A percentile compares a stretch with the other conserved stretches of the same genome.
Conservation (phyloP, 139 green algal genomes). For the Axilococcus clingmanii region DNA sequence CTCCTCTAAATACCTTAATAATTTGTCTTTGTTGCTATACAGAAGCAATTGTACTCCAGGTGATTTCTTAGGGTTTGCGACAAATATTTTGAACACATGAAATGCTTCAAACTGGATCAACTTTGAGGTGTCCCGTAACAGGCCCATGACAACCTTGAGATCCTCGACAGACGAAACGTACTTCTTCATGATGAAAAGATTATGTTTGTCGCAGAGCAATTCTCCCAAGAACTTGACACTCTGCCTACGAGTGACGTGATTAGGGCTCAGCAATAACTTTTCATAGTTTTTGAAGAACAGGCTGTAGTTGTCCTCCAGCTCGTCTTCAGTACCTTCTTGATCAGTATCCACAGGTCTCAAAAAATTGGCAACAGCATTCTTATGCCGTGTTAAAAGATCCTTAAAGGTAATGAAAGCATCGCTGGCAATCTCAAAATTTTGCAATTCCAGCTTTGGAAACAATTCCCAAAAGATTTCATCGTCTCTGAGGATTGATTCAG, state of each 20-base stretch:
- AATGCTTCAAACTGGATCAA: conserved; percentile 96
- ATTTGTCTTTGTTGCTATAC: conserved; percentile 76
- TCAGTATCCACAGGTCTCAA: too few relatives aligned
- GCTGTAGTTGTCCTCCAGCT: conserved; percentile 37
- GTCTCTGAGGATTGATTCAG: conserved; percentile 12
- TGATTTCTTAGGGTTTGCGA: conserved; percentile 91
- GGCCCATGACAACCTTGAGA: conserved; percentile 88
- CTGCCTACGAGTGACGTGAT: conserved; percentile 90
- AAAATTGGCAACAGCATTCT: conserved; percentile 57
- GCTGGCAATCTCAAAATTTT: conserved; percentile 86
- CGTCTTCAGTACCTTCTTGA: too few relatives aligned
- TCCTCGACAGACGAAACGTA: conserved; percentile 81
- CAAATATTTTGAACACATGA: conserved; percentile 98
- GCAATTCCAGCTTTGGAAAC: conserved; percentile 75
- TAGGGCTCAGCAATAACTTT: conserved; percentile 64
- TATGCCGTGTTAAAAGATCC: conserved; percentile 81
- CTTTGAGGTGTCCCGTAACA: conserved; percentile 76
- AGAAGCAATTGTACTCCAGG: conserved; percentile 73
- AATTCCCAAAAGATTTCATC: conserved; percentile 35
- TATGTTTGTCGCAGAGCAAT: conserved; percentile 76
- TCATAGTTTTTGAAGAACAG: conserved; percentile 73
- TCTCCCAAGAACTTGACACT: conserved; percentile 86
- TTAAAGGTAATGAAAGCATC: conserved; percentile 90
- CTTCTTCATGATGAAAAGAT: conserved; percentile 78
- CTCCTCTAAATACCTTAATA: conserved; percentile 82